These are phyloP conservation scores for Apiospora malaysiana DNA, from an alignment of 2,329 filamentous ascomycete species.

Conservation along the genomic window DNA sequence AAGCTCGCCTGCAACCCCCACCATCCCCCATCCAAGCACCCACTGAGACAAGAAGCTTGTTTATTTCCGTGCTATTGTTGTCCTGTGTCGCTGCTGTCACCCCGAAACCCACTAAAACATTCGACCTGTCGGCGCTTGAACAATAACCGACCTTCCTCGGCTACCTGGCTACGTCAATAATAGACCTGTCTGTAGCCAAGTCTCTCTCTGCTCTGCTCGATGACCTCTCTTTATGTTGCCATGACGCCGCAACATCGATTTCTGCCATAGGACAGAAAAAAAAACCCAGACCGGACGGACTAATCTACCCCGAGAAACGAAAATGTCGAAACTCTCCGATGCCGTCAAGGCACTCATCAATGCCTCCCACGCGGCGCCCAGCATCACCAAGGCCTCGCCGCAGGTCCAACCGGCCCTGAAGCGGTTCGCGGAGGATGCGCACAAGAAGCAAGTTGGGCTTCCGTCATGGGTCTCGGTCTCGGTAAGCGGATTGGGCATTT, in stretches of 20 bases:
- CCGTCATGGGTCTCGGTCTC: slow-evolving; percentile 43
- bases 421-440: slow-evolving; percentile 67
- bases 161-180: not conserved
- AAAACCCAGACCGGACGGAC: not conserved
- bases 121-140: slow-evolving; percentile 27
- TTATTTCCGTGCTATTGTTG: not conserved
- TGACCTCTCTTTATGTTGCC: not conserved
- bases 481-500: slow-evolving; percentile 30
- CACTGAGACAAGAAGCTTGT: slow-evolving; percentile 4
- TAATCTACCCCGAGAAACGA: slow-evolving; percentile 26
- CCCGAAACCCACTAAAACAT: not conserved
- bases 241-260: not conserved
- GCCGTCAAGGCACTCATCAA: slow-evolving; percentile 77
- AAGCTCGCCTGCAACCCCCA: not conserved
- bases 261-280: not conserved
- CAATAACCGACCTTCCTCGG: slow-evolving; percentile 26
- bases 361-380: slow-evolving; percentile 69
- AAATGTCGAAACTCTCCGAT: slow-evolving; percentile 76
- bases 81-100: not conserved
- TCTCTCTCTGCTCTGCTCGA: not conserved
- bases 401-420: slow-evolving; percentile 69
- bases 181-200: not conserved
- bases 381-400: slow-evolving; percentile 67
- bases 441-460: slow-evolving; percentile 51
- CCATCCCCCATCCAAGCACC: not conserved